These are phyloP conservation scores for Serendipita indica DNA, from an alignment of 768 basidiomycete genomes.

Conservation along the genomic window DNA sequence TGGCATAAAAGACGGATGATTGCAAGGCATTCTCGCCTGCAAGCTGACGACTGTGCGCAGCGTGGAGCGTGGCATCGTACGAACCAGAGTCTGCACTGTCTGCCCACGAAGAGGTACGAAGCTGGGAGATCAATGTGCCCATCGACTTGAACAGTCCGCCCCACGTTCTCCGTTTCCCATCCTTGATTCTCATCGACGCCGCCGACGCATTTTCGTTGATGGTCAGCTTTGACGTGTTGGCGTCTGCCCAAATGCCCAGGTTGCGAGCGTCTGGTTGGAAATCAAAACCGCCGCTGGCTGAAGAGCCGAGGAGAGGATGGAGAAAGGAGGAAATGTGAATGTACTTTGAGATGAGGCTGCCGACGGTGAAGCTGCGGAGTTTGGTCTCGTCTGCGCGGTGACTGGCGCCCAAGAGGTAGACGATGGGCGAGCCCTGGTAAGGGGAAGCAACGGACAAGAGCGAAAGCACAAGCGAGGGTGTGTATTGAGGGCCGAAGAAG, in stretches of 20 bases:
- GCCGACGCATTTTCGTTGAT: neutral
- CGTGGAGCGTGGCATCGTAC: conserved; percentile 34
- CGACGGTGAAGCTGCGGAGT: neutral
- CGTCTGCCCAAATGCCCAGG: neutral
- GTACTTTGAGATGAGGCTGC: conserved; percentile 19
- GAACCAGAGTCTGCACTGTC: conserved; percentile 32
- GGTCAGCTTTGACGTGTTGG: neutral
- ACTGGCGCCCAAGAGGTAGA: conserved; percentile 33
- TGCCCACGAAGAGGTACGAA: conserved; percentile 37
- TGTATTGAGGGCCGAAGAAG: conserved; percentile 32
- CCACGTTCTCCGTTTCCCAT: neutral
- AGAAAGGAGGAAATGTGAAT: conserved; percentile 32
- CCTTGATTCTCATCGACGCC: neutral
- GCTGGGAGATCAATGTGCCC: conserved; percentile 18
- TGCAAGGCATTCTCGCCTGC: conserved; percentile 25
- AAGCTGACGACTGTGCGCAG: conserved; percentile 30
- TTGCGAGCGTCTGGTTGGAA: conserved; percentile 10
- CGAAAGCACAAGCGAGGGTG: conserved; percentile 36
- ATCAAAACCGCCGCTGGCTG: conserved; percentile 19
- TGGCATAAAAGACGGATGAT: conserved; percentile 12
- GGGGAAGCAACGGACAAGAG: conserved; percentile 31
- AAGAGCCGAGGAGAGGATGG: conserved; percentile 25
- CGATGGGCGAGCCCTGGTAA: conserved; percentile 34
- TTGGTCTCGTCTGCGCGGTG: conserved; percentile 25
- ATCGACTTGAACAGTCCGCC: neutral